Percentiles rank a stretch among this genome's conserved stretches.
Conservation (phyloP, 2,329 filamentous ascomycete species). For the Phaeosphaeriaceae sp. region DNA sequence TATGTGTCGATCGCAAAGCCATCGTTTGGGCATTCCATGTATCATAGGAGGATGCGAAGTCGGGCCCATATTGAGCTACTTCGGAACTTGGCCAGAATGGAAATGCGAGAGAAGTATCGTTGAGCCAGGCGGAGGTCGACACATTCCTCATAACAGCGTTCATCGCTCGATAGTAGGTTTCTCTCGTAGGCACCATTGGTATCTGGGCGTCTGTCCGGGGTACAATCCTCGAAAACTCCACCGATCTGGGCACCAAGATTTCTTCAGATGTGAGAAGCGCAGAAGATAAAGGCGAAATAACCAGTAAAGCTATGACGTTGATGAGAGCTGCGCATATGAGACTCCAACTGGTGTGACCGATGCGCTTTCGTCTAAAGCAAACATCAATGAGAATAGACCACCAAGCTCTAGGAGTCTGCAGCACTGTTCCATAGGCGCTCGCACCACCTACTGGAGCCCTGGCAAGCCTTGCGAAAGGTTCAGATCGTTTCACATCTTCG, state of each 20-base stretch:
- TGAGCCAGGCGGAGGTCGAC: slow-evolving; percentile 23
- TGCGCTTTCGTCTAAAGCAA: slow-evolving; percentile 12
- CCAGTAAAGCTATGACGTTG: slow-evolving; percentile 12
- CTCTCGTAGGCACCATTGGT: not conserved
- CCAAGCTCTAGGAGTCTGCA: slow-evolving; percentile 10
- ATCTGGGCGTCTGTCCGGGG: not conserved
- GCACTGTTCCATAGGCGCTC: slow-evolving; percentile 12
- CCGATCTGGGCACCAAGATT: slow-evolving; percentile 5
- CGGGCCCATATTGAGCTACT: slow-evolving; percentile 12
- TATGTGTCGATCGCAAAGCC: slow-evolving; percentile 1
- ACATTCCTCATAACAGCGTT: slow-evolving; percentile 15
- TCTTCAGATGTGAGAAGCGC: slow-evolving; percentile 14
- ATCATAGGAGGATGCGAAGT: slow-evolving; percentile 6
- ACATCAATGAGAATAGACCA: slow-evolving; percentile 14
- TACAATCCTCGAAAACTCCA: slow-evolving; percentile 3
- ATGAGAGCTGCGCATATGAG: slow-evolving; percentile 9
- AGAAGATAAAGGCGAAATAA: slow-evolving; percentile 20
- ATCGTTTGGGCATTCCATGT: slow-evolving; percentile 18
- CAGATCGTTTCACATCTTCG: slow-evolving; percentile 27
- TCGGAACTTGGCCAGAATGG: slow-evolving; percentile 24
- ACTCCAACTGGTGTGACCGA: slow-evolving; percentile 15
- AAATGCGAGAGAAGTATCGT: slow-evolving; percentile 14
- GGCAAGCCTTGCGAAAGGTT: slow-evolving; percentile 25
- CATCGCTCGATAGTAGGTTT: slow-evolving; percentile 11
- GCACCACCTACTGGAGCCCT: slow-evolving; percentile 13